Evolutionary conservation across 2,329 filamentous ascomycete genomes (phyloP).

Genomic region (Thelonectria olida): DNA sequence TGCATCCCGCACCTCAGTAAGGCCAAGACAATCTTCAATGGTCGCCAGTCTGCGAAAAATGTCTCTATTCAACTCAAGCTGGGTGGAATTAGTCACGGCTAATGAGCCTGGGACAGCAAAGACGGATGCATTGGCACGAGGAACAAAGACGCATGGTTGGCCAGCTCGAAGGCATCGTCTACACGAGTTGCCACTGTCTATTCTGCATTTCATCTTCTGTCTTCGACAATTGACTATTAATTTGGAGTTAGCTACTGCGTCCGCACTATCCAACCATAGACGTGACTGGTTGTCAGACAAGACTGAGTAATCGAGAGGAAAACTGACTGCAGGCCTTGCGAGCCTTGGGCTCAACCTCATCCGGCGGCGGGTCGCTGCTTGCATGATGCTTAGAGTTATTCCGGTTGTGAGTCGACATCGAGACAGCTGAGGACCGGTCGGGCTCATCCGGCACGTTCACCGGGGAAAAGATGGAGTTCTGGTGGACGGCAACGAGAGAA

Average conservation of each 20-base stretch:
- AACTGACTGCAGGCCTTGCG: background rate
- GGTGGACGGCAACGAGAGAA: background rate
- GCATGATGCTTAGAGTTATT: background rate
- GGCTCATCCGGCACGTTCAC: background rate
- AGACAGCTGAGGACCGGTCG: background rate
- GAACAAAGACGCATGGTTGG: constrained; percentile 9
- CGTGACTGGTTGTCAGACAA: background rate
- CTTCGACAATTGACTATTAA: constrained; percentile 11
- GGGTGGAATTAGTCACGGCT: background rate
- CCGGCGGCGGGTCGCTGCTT: background rate
- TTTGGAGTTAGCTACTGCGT: background rate
- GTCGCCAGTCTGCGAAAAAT: constrained; percentile 2
- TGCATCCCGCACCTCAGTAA: background rate
- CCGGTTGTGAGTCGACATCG: background rate
- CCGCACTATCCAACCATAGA: background rate
- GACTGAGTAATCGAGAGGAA: background rate
- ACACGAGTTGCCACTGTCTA: constrained; percentile 11
- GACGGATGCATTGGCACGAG: constrained; percentile 9
- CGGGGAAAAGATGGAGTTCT: background rate
- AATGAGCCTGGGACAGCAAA: background rate
- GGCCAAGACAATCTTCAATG: constrained; percentile 9
- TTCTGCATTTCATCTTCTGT: constrained; percentile 21
- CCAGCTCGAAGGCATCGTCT: constrained; percentile 6
- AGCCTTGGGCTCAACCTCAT: background rate
- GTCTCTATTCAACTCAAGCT: constrained; percentile 13